Evolutionary conservation across 1,284 basidiomycete genomes (phyloP).

Genomic region (Farysia itapuensis): DNA sequence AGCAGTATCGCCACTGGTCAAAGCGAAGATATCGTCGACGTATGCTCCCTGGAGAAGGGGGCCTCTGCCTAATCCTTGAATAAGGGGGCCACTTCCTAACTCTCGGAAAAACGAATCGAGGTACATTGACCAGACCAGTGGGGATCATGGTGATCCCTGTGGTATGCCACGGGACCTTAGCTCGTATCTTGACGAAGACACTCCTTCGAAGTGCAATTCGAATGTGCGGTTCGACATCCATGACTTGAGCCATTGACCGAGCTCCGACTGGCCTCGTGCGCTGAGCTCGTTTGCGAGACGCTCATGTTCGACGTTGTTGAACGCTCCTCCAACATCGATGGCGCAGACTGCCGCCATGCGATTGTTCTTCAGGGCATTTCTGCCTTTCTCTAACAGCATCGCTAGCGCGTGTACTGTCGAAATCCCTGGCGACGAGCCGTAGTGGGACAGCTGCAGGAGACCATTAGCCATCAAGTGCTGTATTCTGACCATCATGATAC

Average conservation of each 20-base stretch:
- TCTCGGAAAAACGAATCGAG: neutral
- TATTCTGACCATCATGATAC: neutral
- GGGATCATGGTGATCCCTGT: neutral
- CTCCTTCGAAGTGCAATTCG: neutral
- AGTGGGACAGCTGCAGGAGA: too few species aligned
- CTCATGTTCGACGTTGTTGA: constrained; percentile 1
- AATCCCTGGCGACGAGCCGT: neutral
- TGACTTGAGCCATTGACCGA: neutral
- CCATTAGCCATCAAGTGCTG: too few species aligned
- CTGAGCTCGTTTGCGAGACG: neutral
- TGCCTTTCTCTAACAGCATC: neutral
- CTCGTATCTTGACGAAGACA: neutral
- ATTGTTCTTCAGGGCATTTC: neutral
- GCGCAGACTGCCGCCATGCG: neutral
- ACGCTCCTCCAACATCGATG: constrained; percentile 1
- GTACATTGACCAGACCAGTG: neutral
- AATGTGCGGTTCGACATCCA: neutral
- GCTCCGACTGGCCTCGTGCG: neutral
- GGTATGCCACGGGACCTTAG: neutral
- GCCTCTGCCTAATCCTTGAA: neutral
- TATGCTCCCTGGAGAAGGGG: neutral
- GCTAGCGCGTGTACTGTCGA: neutral
- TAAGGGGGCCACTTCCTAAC: neutral
- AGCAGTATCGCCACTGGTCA: neutral
- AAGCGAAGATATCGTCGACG: neutral